A percentile compares a stretch with the other conserved stretches of the same genome.
phyloP scores from a whole-genome alignment of 1,284 basidiomycete genomes.

The Leccinum griseonigrum region DNA sequence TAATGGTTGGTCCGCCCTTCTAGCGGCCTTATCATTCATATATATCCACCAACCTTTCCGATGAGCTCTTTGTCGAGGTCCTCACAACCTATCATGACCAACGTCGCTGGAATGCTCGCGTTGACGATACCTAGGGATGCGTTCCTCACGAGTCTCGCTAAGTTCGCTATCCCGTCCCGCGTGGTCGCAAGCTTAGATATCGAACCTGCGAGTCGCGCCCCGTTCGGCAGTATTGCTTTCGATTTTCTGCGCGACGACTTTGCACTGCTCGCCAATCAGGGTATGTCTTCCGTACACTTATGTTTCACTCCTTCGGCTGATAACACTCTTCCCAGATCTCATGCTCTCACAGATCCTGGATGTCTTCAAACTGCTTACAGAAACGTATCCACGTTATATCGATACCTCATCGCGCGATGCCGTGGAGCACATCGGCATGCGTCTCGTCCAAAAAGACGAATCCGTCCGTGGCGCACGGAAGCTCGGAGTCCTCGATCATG shows the following conservation, averaged over 20 bases:
- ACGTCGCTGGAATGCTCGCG: conserved; percentile 84
- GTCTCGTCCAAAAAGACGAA: conserved; percentile 63
- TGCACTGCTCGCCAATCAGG: conserved; percentile 55
- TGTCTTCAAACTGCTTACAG: conserved; percentile 68
- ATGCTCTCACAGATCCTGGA: conserved; percentile 64
- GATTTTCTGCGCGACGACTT: conserved; percentile 63
- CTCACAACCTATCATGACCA: conserved; percentile 80
- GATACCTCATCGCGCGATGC: conserved; percentile 70
- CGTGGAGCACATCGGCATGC: conserved; percentile 63
- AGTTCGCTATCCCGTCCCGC: conserved; percentile 84
- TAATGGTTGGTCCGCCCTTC: conserved; percentile 84
- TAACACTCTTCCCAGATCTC: conserved; percentile 47
- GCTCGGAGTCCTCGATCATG: conserved; percentile 61
- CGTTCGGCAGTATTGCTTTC: conserved; percentile 57
- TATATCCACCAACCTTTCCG: conserved; percentile 85
- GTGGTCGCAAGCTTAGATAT: conserved; percentile 82
- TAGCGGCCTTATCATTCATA: conserved; percentile 86
- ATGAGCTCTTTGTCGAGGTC: conserved; percentile 84
- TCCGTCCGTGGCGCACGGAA: conserved; percentile 37
- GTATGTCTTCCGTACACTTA: conserved; percentile 36
- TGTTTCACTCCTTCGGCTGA: not conserved
- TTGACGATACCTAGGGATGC: conserved; percentile 87
- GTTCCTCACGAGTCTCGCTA: conserved; percentile 83
- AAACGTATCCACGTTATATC: conserved; percentile 75
- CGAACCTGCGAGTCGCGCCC: conserved; percentile 56